Evolutionary conservation across 2,329 filamentous ascomycete genomes (phyloP), one percentile per base, ranked within the genome.

Genomic region (Rhinocladiella similis): DNA sequence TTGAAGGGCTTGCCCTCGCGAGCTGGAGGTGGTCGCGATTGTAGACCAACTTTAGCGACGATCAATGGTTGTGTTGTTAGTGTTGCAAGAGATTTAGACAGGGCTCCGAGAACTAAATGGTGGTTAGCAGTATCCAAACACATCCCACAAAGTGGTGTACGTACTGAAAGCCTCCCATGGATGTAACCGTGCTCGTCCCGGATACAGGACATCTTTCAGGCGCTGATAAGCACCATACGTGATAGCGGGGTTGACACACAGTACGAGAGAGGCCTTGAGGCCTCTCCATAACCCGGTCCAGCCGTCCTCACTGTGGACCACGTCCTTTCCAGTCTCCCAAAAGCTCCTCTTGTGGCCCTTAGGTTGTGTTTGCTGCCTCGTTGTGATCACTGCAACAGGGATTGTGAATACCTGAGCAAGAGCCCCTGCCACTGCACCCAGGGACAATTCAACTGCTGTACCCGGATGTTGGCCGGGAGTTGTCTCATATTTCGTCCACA

Each of bases 171-270:
- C 90, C 77, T 99, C 92, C 79, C 86, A 88, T 1, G 92, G 87
- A 69, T 84, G 88, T 60, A 99, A 75, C 61, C 80, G 89, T 29
- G 80, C 77, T 76, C 89, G 91, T 25, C 86, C 88, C 0, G 90
- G 88, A 72, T 91, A 97, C 22, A 97, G 66, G 9, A 84, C 66
- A 35, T 88, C 86, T 74, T 89, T 89, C 64, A 97, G 77, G 64
- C 92, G 85, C 77, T 99, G 92, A 69, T 97, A 99, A 52, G 92
- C 91, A 51, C 94, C 94, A 67, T 99, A 99, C 46, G 94, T 99
- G 72, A 99, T 99, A 46, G 92, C 90, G 10, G 94, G 94, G 72
- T 99, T 99, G 59, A 97, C 84, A 10, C 97, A 93, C 57, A 99
- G 82, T 27, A 99, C 93, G 70, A 99, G 81, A 72, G 92, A 97